phyloP scores from a whole-genome alignment of 352 stramenopile genomes.

The Halophytophthora polymorphica region DNA sequence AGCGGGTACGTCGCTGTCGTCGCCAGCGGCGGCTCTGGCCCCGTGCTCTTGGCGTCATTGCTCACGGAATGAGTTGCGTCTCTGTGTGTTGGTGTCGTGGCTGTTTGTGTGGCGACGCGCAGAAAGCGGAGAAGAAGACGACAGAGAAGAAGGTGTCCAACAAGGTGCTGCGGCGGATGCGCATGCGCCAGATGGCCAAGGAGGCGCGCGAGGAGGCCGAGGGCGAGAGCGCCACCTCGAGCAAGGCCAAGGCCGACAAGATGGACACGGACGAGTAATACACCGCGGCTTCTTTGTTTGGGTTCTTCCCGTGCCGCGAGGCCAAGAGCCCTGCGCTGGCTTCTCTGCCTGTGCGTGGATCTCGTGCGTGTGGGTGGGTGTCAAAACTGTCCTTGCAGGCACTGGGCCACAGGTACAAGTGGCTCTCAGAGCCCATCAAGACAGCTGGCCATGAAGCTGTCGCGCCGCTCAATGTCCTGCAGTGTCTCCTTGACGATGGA shows the following conservation, averaged over 20 bases:
- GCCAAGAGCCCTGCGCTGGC: neutral
- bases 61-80: neutral
- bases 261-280: constrained; percentile 58
- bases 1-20: constrained; percentile 31
- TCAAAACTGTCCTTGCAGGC: constrained; percentile 10
- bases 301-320: neutral
- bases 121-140: constrained; percentile 63
- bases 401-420: neutral
- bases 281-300: constrained; percentile 3
- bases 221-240: constrained; percentile 24
- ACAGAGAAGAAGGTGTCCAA: constrained; percentile 73
- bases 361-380: neutral
- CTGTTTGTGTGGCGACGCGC: neutral
- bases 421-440: constrained; percentile 42
- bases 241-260: constrained; percentile 34
- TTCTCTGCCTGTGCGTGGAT: neutral
- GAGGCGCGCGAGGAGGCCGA: constrained; percentile 44
- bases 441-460: constrained; percentile 65
- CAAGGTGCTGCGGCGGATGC: constrained; percentile 71
- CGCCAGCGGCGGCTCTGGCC: neutral
- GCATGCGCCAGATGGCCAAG: constrained; percentile 54
- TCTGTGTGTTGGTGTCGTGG: neutral
- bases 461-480: constrained; percentile 58
- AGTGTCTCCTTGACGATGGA: constrained; percentile 67
- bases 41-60: neutral